Conservation (phyloP, 495 filamentous ascomycete species). For the Lophiotrema nucula region DNA sequence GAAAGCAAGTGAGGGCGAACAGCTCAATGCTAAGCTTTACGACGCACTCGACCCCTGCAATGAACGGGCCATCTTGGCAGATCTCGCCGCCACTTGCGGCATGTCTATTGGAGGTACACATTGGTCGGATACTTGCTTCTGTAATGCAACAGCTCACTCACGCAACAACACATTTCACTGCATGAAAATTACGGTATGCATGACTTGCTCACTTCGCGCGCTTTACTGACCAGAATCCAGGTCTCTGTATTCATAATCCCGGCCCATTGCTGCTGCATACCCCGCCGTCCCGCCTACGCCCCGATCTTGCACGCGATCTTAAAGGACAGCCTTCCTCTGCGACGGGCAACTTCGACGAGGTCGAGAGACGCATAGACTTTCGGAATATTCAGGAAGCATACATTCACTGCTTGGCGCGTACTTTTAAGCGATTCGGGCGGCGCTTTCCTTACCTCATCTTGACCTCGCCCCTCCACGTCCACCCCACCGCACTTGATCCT, state of each 20-base stretch:
- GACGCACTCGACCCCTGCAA: background rate
- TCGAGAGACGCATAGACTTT: too few relatives aligned
- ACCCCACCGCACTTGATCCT: background rate
- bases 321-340: too few relatives aligned
- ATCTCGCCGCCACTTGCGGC: slow-evolving; percentile 4
- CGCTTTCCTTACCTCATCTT: background rate
- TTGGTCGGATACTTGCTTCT: slow-evolving; percentile 8
- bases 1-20: too few relatives aligned
- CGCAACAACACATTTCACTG: slow-evolving; percentile 1
- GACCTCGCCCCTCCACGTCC: background rate
- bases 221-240: too few relatives aligned
- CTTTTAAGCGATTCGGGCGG: too few relatives aligned
- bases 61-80: background rate
- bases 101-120: background rate
- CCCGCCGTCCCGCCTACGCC: too few relatives aligned
- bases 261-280: too few relatives aligned
- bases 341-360: too few relatives aligned
- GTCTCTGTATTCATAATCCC: too few relatives aligned
- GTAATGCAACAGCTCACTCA: background rate
- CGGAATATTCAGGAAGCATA: too few relatives aligned
- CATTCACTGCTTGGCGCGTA: too few relatives aligned
- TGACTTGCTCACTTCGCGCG: background rate
- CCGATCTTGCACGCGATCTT: too few relatives aligned
- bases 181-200: background rate
- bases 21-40: background rate